Percentiles rank a stretch among this genome's conserved stretches.
Evolutionary conservation across 2,329 filamentous ascomycete species (phyloP).

Genomic region (Tolypocladium tropicale): DNA sequence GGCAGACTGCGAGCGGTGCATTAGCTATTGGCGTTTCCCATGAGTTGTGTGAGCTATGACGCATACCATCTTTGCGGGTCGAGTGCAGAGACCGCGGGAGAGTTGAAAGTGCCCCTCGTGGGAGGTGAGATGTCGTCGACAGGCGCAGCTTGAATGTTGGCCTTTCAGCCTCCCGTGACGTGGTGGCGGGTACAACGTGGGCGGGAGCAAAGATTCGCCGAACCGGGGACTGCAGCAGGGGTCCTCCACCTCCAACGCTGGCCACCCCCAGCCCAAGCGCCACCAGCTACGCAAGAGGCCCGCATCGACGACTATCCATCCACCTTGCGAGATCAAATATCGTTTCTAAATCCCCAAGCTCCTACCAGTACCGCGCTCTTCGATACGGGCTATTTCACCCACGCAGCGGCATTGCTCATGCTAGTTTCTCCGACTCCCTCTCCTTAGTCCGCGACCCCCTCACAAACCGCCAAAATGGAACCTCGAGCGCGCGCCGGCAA

Average conservation of each 20-base stretch:
- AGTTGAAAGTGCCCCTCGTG: background rate
- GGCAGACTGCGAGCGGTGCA: conserved; percentile 58
- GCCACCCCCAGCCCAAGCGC: background rate
- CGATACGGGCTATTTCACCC: too few species aligned
- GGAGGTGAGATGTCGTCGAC: background rate
- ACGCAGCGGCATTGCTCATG: background rate
- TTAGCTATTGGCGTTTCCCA: background rate
- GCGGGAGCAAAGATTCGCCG: conserved; percentile 29
- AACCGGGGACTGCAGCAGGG: conserved; percentile 6
- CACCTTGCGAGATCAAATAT: background rate
- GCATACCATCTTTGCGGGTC: background rate
- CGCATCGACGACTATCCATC: background rate
- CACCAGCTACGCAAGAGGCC: background rate
- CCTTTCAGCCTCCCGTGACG: conserved; percentile 5
- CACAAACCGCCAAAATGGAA: conserved; percentile 46
- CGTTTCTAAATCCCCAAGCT: background rate
- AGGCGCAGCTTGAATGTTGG: conserved; percentile 1
- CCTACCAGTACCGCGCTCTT: background rate
- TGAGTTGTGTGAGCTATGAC: background rate
- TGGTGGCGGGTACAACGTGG: conserved; percentile 3
- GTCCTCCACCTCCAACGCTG: background rate
- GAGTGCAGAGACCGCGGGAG: background rate
- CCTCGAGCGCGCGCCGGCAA: conserved; percentile 67
- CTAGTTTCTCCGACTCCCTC: too few species aligned
- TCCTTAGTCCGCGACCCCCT: background rate